These are phyloP conservation scores for Volvox reticuliferus DNA, from an alignment of 139 green algal genomes.

Conservation along the genomic window DNA sequence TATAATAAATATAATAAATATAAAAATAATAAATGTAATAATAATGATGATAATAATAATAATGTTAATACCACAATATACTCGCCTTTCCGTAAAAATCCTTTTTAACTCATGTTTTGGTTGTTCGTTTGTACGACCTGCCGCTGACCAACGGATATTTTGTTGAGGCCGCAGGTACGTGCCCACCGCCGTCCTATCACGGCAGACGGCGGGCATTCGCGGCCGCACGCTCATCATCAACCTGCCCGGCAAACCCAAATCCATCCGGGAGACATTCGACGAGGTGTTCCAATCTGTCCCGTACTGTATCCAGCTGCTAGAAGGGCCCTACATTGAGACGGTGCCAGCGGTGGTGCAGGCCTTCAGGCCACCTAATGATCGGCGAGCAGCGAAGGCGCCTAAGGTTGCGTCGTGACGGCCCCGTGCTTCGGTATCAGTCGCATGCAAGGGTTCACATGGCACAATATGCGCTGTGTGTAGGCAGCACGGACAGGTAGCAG, in stretches of 20 bases:
- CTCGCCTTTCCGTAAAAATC: too few relatives aligned
- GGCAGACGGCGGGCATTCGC: conserved; percentile 92
- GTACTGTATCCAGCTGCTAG: conserved; percentile 89
- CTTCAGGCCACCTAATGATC: conserved; percentile 81
- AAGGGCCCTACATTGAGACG: conserved; percentile 79
- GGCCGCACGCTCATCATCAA: conserved; percentile 90
- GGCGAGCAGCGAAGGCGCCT: conserved; percentile 38
- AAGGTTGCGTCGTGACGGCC: background rate
- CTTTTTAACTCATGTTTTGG: too few relatives aligned
- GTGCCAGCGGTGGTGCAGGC: conserved; percentile 81
- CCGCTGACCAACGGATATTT: too few relatives aligned
- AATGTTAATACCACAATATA: too few relatives aligned
- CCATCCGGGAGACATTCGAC: conserved; percentile 94
- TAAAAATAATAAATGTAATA: too few relatives aligned
- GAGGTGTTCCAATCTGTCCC: conserved; percentile 93
- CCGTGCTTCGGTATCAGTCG: too few relatives aligned
- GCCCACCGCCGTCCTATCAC: conserved; percentile 92
- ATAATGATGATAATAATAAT: too few relatives aligned
- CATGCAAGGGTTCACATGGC: too few relatives aligned
- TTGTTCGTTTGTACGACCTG: too few relatives aligned
- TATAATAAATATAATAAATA: too few relatives aligned
- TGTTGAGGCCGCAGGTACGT: conserved; percentile 74
- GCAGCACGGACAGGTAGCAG: too few relatives aligned
- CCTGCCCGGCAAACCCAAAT: conserved; percentile 92
- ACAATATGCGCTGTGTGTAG: too few relatives aligned